Evolutionary conservation across 2,329 filamentous ascomycete genomes (phyloP).

Genomic region (Arthrobotrys entomopaga): DNA sequence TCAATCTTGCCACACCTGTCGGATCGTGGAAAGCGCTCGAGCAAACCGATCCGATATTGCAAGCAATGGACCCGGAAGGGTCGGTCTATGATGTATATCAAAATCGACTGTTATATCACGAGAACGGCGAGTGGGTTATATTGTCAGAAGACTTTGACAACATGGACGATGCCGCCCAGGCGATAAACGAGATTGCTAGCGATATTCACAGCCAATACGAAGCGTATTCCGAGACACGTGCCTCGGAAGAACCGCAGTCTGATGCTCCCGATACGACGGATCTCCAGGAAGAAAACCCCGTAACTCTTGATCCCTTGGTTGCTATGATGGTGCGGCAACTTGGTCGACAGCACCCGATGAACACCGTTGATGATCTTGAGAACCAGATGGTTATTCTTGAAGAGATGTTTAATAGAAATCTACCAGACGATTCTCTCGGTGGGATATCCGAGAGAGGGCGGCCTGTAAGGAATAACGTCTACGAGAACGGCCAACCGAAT

Average conservation of each 20-base stretch:
- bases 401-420: not conserved
- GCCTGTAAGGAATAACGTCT: too few species aligned
- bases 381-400: not conserved
- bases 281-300: too few species aligned
- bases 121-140: constrained; percentile 14
- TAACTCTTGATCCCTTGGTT: not conserved
- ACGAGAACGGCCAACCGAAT: too few species aligned
- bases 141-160: not conserved
- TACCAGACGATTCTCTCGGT: not conserved
- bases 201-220: too few species aligned
- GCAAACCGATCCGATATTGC: constrained; percentile 6
- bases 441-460: too few species aligned
- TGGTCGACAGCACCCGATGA: constrained; percentile 13
- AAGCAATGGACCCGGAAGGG: not conserved
- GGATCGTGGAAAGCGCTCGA: constrained; percentile 41
- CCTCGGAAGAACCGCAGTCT: too few species aligned
- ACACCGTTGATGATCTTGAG: constrained; percentile 15
- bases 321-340: constrained; percentile 5
- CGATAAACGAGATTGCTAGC: too few species aligned
- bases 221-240: too few species aligned
- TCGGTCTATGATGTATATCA: constrained; percentile 14
- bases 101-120: not conserved
- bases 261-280: too few species aligned
- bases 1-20: constrained; percentile 1
- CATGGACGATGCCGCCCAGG: too few species aligned